phyloP scores from a whole-genome alignment of 1,284 basidiomycete genomes.

The Papiliotrema fonsecae region DNA sequence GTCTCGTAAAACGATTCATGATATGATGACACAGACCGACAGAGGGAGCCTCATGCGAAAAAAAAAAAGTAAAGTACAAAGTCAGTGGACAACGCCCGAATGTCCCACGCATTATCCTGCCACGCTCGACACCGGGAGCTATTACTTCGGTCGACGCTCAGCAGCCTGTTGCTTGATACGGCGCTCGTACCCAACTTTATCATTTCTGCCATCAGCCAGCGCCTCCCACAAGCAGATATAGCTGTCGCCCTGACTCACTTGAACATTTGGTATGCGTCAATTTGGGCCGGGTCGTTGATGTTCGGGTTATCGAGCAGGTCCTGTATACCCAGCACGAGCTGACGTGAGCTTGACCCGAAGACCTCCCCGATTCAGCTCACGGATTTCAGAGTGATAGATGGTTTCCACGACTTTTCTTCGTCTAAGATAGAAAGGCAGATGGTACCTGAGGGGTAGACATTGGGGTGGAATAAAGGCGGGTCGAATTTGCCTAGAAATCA shows the following conservation, averaged over 20 bases:
- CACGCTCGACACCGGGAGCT: no score
- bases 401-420: constrained; percentile 99
- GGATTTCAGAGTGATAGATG: constrained; percentile 98
- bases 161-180: constrained; percentile 74
- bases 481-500: constrained; percentile 89
- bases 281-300: constrained; percentile 90
- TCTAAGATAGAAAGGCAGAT: constrained; percentile 97
- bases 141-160: constrained; percentile 57
- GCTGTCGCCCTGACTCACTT: constrained; percentile 59
- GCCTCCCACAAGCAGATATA: no score
- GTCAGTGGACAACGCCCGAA: no score
- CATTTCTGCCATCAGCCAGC: constrained; percentile 58
- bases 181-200: constrained; percentile 81
- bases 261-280: constrained; percentile 96
- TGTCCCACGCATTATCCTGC: no score
- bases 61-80: no score
- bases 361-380: constrained; percentile 50
- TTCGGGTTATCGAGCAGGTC: constrained; percentile 92
- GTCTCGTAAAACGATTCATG: no score
- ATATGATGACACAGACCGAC: no score
- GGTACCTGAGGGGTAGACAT: constrained; percentile 97
- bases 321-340: constrained; percentile 95
- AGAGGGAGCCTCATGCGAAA: no score
- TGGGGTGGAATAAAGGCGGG: constrained; percentile 95
- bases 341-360: background rate